phyloP scores from a whole-genome alignment of 2,329 filamentous ascomycete species.

The Aspergillus sergii region DNA sequence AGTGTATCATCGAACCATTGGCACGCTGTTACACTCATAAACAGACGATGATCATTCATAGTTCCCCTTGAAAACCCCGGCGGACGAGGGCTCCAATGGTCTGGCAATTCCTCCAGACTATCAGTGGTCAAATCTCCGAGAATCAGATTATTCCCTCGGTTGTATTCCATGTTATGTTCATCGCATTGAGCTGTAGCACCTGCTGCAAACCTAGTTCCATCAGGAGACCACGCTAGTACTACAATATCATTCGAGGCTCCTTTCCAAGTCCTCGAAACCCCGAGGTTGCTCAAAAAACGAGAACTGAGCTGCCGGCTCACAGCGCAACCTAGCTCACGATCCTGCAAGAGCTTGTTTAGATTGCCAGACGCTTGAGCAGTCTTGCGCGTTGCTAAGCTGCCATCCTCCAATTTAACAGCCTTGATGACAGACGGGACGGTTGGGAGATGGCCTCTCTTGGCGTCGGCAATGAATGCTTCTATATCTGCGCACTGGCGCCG shows the following conservation, averaged over 20 bases:
- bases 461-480: conserved; percentile 25
- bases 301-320: conserved; percentile 18
- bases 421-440: conserved; percentile 19
- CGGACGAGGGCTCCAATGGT: conserved; percentile 53
- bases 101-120: conserved; percentile 54
- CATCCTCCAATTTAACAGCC: not conserved
- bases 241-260: conserved; percentile 62
- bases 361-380: not conserved
- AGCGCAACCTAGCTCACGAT: conserved; percentile 33
- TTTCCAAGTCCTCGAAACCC: conserved; percentile 52
- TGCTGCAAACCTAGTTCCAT: conserved; percentile 58
- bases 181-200: conserved; percentile 61
- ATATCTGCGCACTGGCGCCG: conserved; percentile 24
- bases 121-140: conserved; percentile 50
- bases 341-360: conserved; percentile 27
- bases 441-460: conserved; percentile 21
- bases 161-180: conserved; percentile 61
- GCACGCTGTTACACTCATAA: conserved; percentile 59
- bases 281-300: conserved; percentile 43
- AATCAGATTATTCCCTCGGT: conserved; percentile 59
- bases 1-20: conserved; percentile 54
- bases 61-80: conserved; percentile 45
- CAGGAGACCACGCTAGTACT: conserved; percentile 58
- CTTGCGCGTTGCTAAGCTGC: not conserved
- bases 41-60: conserved; percentile 55